Evolutionary conservation across 345 rosid species (phyloP).

Genomic region (Conringia planisiliqua): DNA sequence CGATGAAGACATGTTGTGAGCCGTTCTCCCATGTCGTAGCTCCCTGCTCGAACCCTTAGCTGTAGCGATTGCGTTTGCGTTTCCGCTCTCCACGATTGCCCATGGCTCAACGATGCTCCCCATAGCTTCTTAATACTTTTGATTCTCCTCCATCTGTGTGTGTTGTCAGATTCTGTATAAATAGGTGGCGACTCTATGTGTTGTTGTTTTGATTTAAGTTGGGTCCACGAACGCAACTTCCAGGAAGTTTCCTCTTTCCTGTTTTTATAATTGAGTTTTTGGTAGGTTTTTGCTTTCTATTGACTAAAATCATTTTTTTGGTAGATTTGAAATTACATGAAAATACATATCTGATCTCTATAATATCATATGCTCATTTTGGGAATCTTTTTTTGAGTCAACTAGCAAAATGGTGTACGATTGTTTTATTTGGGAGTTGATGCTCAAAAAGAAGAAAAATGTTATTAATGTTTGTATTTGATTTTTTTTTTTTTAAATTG

Average conservation of each 20-base stretch:
- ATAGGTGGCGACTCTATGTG: constrained; percentile 19
- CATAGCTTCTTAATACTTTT: constrained; percentile 7
- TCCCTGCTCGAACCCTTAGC: constrained; percentile 55
- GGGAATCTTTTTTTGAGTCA: neutral
- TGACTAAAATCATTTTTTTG: neutral
- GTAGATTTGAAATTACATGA: neutral
- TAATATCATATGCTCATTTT: neutral
- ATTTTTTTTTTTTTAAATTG: no score
- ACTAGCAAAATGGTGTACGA: neutral
- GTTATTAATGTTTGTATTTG: no score
- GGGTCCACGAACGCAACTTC: constrained; percentile 18
- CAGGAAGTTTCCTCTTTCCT: constrained; percentile 21
- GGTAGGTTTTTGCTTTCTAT: neutral
- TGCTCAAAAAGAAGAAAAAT: no score
- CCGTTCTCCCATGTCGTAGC: constrained; percentile 63
- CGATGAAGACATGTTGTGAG: constrained; percentile 82
- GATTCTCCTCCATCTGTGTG: neutral
- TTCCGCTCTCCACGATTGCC: constrained; percentile 54
- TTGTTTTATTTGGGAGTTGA: neutral
- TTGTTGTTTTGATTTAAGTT: constrained; percentile 7
- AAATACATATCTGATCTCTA: neutral
- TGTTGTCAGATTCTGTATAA: constrained; percentile 14
- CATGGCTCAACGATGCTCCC: constrained; percentile 43
- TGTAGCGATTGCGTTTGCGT: constrained; percentile 13
- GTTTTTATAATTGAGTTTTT: neutral